Base-by-base conservation (phyloP, 495 filamentous ascomycete species). In the Xylaria longipes region DNA sequence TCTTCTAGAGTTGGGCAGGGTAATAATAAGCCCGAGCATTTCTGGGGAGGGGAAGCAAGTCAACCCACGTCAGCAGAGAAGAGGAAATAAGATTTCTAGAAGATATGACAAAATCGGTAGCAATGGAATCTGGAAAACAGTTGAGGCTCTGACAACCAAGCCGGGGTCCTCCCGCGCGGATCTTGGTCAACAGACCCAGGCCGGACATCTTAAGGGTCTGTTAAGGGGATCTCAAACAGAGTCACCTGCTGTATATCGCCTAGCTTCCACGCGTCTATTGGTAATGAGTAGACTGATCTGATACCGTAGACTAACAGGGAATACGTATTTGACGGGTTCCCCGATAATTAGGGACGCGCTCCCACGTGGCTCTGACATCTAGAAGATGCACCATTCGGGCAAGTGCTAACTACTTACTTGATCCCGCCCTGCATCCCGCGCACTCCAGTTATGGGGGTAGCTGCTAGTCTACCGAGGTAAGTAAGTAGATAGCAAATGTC, bases 191-290 rank as follows among this genome's bases (percentile, higher is more conserved):
- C 62, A 5, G 41, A 33, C 39, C 35, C 17, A 35, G 58, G 29
- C 35, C 58, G 43, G 15, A 33, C 46, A 7, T 39, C 56, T n/a
- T n/a, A n/a, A n/a, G n/a, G n/a, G n/a, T n/a, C n/a, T n/a, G n/a
- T 45, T 17, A n/a, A 46, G 17, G 31, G 41, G 6, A 48, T 27
- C 43, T 52, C 31, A 35, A 37, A 66, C 45, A 20, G 20, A 52
- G 27, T 41, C 48, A 67, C 46, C 65, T 67, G 65, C 65, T 67
- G 12, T 12, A 54, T 65, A 27, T 52, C 29, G 63, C 43, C 63
- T 65, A 56, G 65, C 35, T 20, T 8, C 11, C 31, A 50, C 33
- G 22, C 46, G 11, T 17, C 17, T 25, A 35, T 66, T 48, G 1
- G 31, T 22, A 7, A 65, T 33, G 20, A 22, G 29, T 31, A 46